Percentiles rank a stretch among this genome's conserved stretches.
Evolutionary conservation across 345 rosid species (phyloP).

Genomic region (Salix brachista): DNA sequence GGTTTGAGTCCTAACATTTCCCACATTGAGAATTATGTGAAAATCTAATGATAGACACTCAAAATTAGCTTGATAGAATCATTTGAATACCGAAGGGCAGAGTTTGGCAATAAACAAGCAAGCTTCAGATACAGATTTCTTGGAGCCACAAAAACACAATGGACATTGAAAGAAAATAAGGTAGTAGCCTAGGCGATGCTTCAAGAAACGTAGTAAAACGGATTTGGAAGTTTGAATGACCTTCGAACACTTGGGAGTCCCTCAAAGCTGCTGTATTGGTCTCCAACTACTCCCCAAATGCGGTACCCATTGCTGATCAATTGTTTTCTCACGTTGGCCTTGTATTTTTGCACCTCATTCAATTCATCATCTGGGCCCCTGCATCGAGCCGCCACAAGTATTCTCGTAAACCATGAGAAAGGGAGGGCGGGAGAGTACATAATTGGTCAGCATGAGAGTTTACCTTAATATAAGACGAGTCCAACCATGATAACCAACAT

Average conservation of each 20-base stretch:
- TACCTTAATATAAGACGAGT: neutral
- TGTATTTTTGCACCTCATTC: neutral
- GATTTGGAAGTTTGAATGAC: constrained; percentile 73
- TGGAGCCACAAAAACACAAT: neutral
- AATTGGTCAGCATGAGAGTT: neutral
- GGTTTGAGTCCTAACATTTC: no score
- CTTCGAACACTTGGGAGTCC: constrained; percentile 56
- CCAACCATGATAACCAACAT: constrained; percentile 3
- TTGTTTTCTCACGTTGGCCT: constrained; percentile 29
- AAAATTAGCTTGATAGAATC: neutral
- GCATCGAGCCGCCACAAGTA: neutral
- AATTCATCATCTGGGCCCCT: neutral
- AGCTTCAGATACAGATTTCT: neutral
- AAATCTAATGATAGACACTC: neutral
- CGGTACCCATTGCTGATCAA: constrained; percentile 51
- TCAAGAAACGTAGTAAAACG: constrained; percentile 48
- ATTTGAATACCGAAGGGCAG: neutral
- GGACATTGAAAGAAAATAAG: neutral
- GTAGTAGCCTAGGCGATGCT: neutral
- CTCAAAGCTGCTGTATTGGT: constrained; percentile 59
- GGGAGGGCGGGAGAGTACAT: neutral
- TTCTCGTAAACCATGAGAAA: neutral
- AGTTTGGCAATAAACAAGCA: neutral
- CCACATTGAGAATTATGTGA: no score
- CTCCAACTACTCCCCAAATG: constrained; percentile 64